These are phyloP conservation scores for Backusella psychrophila DNA, from an alignment of 192 early-diverging fungal genomes.

Conservation along the genomic window DNA sequence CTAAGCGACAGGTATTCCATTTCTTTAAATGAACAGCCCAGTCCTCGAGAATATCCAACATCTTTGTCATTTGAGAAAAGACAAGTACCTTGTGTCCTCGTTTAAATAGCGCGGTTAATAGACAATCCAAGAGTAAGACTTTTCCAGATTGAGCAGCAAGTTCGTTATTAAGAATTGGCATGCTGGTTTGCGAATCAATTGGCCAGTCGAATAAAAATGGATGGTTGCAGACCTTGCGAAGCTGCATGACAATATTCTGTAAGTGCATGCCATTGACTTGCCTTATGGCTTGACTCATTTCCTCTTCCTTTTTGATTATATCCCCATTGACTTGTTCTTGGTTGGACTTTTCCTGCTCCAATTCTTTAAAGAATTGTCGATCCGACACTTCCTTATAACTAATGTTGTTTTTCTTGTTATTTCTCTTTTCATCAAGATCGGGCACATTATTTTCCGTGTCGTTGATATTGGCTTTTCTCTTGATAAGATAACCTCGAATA, in stretches of 20 bases:
- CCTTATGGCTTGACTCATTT: slow-evolving; percentile 19
- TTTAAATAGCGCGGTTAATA: slow-evolving; percentile 77
- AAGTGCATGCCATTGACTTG: slow-evolving; percentile 71
- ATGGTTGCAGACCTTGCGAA: slow-evolving; percentile 90
- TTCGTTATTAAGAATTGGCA: slow-evolving; percentile 45
- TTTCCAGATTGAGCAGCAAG: slow-evolving; percentile 82
- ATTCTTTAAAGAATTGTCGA: slow-evolving; percentile 23
- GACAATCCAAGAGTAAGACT: slow-evolving; percentile 77
- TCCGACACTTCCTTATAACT: slow-evolving; percentile 34
- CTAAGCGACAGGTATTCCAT: slow-evolving; percentile 87
- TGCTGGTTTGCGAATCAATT: slow-evolving; percentile 56
- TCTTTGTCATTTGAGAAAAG: slow-evolving; percentile 90
- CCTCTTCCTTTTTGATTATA: slow-evolving; percentile 13
- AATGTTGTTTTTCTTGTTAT: slow-evolving; percentile 30
- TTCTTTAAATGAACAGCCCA: slow-evolving; percentile 77
- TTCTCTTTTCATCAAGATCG: slow-evolving; percentile 35
- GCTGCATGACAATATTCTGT: slow-evolving; percentile 88
- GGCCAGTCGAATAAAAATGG: slow-evolving; percentile 83
- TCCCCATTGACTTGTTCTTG: slow-evolving; percentile 1
- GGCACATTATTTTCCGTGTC: slow-evolving; percentile 12
- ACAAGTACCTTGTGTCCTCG: slow-evolving; percentile 90
- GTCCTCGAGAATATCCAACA: slow-evolving; percentile 91
- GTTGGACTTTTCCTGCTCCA: slow-evolving; percentile 14
- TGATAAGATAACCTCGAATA: slow-evolving; percentile 60
- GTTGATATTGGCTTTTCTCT: slow-evolving; percentile 11